Percentiles rank a stretch among this genome's conserved stretches.
Conservation (phyloP, 73 alveolate genomes). For the Stentor coeruleus region DNA sequence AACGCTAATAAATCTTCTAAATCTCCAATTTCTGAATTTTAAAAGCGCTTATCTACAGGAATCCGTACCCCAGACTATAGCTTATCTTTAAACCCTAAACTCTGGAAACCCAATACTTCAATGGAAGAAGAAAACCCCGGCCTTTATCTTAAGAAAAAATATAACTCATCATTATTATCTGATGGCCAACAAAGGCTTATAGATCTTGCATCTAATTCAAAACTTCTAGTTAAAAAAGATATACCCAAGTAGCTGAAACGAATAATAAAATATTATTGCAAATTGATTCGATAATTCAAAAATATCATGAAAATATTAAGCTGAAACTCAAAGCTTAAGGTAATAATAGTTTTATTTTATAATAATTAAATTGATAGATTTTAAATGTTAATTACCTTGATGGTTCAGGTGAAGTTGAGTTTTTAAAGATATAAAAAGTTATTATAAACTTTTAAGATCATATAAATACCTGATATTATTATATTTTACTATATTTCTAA, state of each 20-base stretch:
- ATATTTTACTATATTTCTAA: no score
- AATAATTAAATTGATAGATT: no score
- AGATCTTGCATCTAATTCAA: neutral
- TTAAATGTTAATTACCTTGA: neutral
- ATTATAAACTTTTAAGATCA: no score
- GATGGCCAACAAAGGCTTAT: neutral
- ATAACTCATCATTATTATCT: no score
- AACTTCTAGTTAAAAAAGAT: neutral
- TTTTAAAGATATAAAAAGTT: neutral
- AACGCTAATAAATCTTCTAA: no score
- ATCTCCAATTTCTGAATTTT: neutral
- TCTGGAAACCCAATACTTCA: neutral
- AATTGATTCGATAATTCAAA: neutral
- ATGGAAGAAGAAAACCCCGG: neutral
- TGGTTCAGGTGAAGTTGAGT: neutral
- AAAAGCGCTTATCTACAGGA: neutral
- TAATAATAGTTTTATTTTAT: no score
- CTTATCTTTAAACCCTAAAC: neutral
- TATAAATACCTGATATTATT: no score
- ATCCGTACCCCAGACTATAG: neutral
- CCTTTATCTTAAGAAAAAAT: neutral
- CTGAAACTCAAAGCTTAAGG: neutral
- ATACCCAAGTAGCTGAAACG: neutral
- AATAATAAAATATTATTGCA: no score
- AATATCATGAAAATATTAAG: neutral